Conservation (phyloP, 2,329 filamentous ascomycete genomes). For the Monosporascus ibericus region DNA sequence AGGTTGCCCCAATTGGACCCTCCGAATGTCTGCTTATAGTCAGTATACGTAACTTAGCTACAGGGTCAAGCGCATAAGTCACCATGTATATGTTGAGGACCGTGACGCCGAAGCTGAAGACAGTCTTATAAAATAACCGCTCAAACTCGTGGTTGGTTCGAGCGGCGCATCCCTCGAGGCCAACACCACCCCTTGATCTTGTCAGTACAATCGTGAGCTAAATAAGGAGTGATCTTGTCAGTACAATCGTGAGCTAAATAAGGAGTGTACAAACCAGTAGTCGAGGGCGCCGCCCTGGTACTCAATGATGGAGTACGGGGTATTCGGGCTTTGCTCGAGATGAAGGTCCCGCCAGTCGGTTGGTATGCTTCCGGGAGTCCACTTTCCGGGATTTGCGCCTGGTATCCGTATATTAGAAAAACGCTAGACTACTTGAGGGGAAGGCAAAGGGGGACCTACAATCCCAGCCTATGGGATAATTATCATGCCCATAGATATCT, state of each 20-base stretch:
- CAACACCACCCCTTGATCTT: too few relatives aligned
- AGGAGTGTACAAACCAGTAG: slow-evolving; percentile 59
- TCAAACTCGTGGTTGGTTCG: slow-evolving; percentile 70
- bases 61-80: too few relatives aligned
- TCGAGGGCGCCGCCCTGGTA: slow-evolving; percentile 69
- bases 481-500: slow-evolving; percentile 31
- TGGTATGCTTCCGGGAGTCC: slow-evolving; percentile 52
- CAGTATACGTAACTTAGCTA: too few relatives aligned
- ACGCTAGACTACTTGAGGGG: too few relatives aligned
- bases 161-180: slow-evolving; percentile 45
- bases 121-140: slow-evolving; percentile 74
- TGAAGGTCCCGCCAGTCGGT: slow-evolving; percentile 50
- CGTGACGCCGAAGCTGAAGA: slow-evolving; percentile 49
- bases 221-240: too few relatives aligned
- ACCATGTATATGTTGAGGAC: slow-evolving; percentile 56
- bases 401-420: too few relatives aligned
- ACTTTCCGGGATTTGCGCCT: slow-evolving; percentile 38
- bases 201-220: too few relatives aligned
- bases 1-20: slow-evolving; percentile 84
- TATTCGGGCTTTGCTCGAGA: slow-evolving; percentile 54
- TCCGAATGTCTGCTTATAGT: slow-evolving; percentile 39
- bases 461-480: slow-evolving; percentile 39
- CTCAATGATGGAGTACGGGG: slow-evolving; percentile 47
- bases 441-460: slow-evolving; percentile 15
- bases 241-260: too few relatives aligned